Base-by-base conservation (phyloP, 2,329 filamentous ascomycete genomes). In the Arthrobotrys conoides region DNA sequence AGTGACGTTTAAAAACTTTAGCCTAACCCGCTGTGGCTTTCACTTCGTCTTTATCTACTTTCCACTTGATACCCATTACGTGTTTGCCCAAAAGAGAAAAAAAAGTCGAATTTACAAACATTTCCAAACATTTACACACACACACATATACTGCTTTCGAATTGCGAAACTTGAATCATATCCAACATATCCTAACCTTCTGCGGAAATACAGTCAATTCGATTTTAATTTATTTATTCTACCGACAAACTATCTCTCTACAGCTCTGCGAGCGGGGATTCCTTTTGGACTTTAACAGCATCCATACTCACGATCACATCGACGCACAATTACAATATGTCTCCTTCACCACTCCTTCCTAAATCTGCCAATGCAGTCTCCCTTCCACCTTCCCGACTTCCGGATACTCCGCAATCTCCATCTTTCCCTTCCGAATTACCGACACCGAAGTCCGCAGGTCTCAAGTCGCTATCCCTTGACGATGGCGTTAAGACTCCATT, bases 401-500 rank as follows among this genome's bases (percentile, higher is more conserved):
- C 73, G 12, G 73, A 77, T 36, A 71, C 73, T 51, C 73, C 73
- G 2, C 51, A 71, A 27, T 77, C 73, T 12, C 67, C 73, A 22
- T 71, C 67, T 5, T 77, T 77, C 46, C 73, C 73, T 55, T 77
- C 73, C 18, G 73, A 77, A 55, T 24, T 77, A 14, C 73, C 73
- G 5, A 77, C 73, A 22, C 73, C 73, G 9, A 77, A 77, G 33
- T 77, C 73, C 2, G 73, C 73, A 5, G 73, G 73, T n/a, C 66
- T 77, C 20, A 77, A 71, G 53, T 77, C 73, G 24, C 22, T 77
- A 36, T 77, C 73, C 8, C 59, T 77, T 18, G 87, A 91, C 71
- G 88, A 90, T 76, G 85, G 87, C 53, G 85, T 90, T 73, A 91
- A 90, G 85, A 97, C 94, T 3, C 94, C 94, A 61, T 97, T 98